Evolutionary conservation across 768 basidiomycete species (phyloP).

Genomic region (Leccinum disarticulatum): DNA sequence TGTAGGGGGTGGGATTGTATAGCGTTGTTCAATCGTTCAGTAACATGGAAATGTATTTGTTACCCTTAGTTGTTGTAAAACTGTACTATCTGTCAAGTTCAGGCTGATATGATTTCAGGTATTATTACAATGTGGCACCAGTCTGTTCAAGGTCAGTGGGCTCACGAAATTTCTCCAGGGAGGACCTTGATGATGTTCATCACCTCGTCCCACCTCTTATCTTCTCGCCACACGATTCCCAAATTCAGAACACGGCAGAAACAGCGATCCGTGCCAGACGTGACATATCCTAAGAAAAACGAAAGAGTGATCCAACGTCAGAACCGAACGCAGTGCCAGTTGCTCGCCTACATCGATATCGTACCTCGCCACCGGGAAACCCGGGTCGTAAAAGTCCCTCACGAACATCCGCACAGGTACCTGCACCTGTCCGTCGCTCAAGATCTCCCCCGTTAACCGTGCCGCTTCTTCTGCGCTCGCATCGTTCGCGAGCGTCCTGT

Average conservation of each 20-base stretch:
- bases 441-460: constrained; percentile 55
- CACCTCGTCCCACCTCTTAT: constrained; percentile 52
- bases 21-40: neutral
- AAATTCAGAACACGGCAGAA: constrained; percentile 58
- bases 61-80: constrained; percentile 8
- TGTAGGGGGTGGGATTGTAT: neutral
- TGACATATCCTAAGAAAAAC: constrained; percentile 56
- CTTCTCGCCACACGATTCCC: constrained; percentile 54
- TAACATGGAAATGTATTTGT: constrained; percentile 2
- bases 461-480: constrained; percentile 44
- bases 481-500: constrained; percentile 39
- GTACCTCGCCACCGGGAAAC: constrained; percentile 69
- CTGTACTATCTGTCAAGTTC: neutral
- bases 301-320: neutral
- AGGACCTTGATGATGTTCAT: constrained; percentile 40
- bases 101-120: neutral
- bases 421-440: constrained; percentile 65
- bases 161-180: constrained; percentile 19
- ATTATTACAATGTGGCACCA: neutral
- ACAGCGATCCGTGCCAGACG: constrained; percentile 63
- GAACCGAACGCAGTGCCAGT: neutral
- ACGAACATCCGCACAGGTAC: constrained; percentile 63
- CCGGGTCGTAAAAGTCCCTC: constrained; percentile 52
- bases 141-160: neutral
- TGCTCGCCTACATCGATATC: constrained; percentile 37